Base-by-base conservation (phyloP, 306 rosid species). In the Begonia masoniana region DNA sequence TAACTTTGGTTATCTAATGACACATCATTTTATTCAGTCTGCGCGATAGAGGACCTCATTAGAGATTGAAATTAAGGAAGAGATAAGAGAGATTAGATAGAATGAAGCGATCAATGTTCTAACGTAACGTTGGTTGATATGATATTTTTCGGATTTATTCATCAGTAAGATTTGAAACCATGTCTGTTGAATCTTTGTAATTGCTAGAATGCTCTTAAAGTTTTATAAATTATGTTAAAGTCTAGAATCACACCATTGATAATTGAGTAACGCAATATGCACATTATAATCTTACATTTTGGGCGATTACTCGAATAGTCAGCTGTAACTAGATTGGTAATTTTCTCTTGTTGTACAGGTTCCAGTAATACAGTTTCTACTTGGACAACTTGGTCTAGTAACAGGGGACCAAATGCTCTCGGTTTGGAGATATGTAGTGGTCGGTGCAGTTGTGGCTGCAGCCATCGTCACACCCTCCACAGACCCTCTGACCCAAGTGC, bases 351-450 rank as follows among this genome's bases (percentile, higher is more conserved):
- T 67, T 77, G 16, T 54, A 51, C 73, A 89, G 95, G 91, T 89
- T 47, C 95, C 95, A 19, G 94, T 89, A 4, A 80, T 85, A 62
- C 94, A 89, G 63, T 5, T 89, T 23, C 80, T 89, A 41, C 74
- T 85, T 46, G 95, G 95, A 65, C 95, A 89, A 73, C 74, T 82
- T 36, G 94, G 97, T 43, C 68, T 89, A 12, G 88, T 89, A 36
- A 52, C 87, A 10, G 94, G 97, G 59, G 95, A 89, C 71, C 80
- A 82, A 78, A 89, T 89, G 97, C 74, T 89, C 54, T 89, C 97
- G 19, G 58, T 89, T 67, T 89, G 97, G 97, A 89, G 97, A 73
- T 89, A 85, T 50, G 95, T 85, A 24, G 87, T 89, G 66, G 95
- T 89, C 19, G 97, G 97, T 1, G 97, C 94, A 7, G 95, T 85